These are phyloP conservation scores for Parietichytrium sp. DNA, from an alignment of 108 stramenopile genomes.

Conservation along the genomic window DNA sequence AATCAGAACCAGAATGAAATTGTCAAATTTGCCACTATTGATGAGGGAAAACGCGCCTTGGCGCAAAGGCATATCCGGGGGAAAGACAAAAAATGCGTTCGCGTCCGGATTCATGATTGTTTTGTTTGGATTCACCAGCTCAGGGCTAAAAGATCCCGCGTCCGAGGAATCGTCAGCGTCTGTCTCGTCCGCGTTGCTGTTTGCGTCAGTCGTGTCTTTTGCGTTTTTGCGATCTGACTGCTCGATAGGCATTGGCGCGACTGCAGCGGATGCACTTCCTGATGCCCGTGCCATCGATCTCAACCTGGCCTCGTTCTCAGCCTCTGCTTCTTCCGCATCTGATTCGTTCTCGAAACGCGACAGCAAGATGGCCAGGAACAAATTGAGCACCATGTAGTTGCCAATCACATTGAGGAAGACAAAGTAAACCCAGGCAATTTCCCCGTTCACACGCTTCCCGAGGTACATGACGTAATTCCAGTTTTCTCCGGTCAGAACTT, in stretches of 20 bases:
- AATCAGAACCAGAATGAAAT: conserved; percentile 49
- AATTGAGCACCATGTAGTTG: conserved; percentile 58
- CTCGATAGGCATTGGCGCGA: no score
- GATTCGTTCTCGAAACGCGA: conserved; percentile 44
- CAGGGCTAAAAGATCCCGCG: no score
- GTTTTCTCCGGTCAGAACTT: conserved; percentile 59
- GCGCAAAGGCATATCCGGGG: not conserved
- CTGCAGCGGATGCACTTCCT: no score
- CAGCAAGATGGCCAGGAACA: conserved; percentile 62
- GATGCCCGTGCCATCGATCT: no score
- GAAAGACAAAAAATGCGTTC: not conserved
- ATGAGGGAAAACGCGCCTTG: conserved; percentile 11
- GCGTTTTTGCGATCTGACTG: no score
- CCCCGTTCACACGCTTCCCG: conserved; percentile 38
- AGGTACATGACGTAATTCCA: conserved; percentile 62
- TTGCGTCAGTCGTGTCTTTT: no score
- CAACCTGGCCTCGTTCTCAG: not conserved
- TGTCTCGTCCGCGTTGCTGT: no score
- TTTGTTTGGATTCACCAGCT: conserved; percentile 23
- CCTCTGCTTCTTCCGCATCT: not conserved
- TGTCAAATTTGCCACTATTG: conserved; percentile 49
- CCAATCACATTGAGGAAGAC: conserved; percentile 52
- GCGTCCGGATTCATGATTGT: conserved; percentile 19
- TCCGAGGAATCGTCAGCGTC: no score
- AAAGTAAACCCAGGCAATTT: conserved; percentile 48